phyloP scores from a whole-genome alignment of 2,329 filamentous ascomycete genomes.

The Claviceps sp. region DNA sequence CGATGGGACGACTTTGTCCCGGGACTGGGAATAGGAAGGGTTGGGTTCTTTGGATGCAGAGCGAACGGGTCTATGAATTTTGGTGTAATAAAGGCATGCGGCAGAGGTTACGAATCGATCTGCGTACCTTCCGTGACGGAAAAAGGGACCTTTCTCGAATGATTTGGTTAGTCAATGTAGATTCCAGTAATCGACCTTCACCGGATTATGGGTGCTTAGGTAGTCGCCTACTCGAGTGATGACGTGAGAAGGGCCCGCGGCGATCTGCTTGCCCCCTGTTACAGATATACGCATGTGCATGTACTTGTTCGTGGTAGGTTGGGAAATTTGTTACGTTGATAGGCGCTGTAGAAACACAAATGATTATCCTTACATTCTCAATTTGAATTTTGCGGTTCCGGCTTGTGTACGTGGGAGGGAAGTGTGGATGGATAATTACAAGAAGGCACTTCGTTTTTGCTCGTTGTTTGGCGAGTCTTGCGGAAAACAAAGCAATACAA shows the following conservation, averaged over 20 bases:
- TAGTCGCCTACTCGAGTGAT: neutral
- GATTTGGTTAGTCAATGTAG: constrained; percentile 8
- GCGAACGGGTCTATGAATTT: constrained; percentile 10
- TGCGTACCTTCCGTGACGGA: constrained; percentile 4
- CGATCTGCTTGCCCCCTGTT: neutral
- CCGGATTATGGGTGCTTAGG: neutral
- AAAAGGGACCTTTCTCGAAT: constrained; percentile 5
- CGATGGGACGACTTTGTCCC: neutral
- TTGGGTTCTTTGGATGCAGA: constrained; percentile 6
- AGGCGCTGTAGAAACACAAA: too few species aligned
- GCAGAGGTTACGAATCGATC: neutral
- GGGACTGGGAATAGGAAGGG: neutral
- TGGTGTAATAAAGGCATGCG: constrained; percentile 5
- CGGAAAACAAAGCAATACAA: too few species aligned
- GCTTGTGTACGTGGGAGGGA: too few species aligned
- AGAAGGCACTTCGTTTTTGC: too few species aligned
- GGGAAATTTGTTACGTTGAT: too few species aligned
- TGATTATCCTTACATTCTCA: too few species aligned
- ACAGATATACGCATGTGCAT: neutral
- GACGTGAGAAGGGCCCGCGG: neutral
- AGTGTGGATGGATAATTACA: too few species aligned
- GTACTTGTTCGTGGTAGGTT: neutral
- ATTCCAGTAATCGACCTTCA: constrained; percentile 12
- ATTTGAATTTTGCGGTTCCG: too few species aligned
- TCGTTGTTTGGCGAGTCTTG: too few species aligned